Conservation (phyloP, 352 stramenopile genomes). For the Phytopythium cucurbitacearum region DNA sequence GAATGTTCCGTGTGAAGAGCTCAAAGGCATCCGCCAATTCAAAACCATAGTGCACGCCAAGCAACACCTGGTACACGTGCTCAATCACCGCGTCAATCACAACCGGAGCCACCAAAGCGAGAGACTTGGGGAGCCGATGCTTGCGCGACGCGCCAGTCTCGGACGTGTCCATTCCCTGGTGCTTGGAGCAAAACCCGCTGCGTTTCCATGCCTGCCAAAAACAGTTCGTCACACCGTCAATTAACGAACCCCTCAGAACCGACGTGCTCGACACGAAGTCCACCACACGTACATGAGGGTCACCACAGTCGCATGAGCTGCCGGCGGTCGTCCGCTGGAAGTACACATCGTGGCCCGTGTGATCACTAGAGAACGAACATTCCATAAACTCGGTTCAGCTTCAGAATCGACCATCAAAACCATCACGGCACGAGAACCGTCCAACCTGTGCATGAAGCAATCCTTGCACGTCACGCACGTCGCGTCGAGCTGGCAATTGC, state of each 20-base stretch:
- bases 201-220: conserved; percentile 62
- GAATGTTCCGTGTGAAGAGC: conserved; percentile 56
- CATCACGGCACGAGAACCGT: no score
- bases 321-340: conserved; percentile 84
- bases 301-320: conserved; percentile 83
- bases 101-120: conserved; percentile 40
- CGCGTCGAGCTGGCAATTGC: conserved; percentile 82
- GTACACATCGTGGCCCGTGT: conserved; percentile 80
- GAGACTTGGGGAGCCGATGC: conserved; percentile 59
- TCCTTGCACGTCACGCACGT: conserved; percentile 86
- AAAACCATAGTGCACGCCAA: conserved; percentile 64
- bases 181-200: conserved; percentile 73
- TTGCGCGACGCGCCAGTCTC: conserved; percentile 31
- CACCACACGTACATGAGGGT: conserved; percentile 53
- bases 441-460: conserved; percentile 77
- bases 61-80: conserved; percentile 64
- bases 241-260: conserved; percentile 3
- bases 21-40: conserved; percentile 70
- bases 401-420: no score
- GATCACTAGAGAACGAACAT: conserved; percentile 28
- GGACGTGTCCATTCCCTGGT: conserved; percentile 49
- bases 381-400: background rate
- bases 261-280: background rate
- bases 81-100: conserved; percentile 79
- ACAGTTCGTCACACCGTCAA: conserved; percentile 1